A percentile compares a stretch with the other conserved stretches of the same genome.
These are phyloP conservation scores for Suillus alpinus DNA, from an alignment of 768 basidiomycete genomes.

Conservation along the genomic window DNA sequence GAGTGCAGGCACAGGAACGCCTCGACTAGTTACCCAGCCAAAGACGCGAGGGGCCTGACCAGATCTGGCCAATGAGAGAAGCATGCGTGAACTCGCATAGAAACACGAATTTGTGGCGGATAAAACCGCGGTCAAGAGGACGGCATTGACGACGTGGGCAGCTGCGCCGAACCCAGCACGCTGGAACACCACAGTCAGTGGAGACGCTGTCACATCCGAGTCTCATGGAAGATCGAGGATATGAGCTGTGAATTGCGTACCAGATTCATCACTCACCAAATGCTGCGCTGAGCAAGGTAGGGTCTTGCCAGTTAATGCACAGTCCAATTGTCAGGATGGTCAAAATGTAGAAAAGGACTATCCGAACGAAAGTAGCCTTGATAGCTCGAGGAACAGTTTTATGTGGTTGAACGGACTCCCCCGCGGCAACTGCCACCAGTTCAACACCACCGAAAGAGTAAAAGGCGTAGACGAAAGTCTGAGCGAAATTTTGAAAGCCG, in stretches of 20 bases:
- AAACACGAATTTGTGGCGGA: conserved; percentile 67
- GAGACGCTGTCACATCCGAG: conserved; percentile 53
- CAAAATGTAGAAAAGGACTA: conserved; percentile 62
- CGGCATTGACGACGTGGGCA: conserved; percentile 63
- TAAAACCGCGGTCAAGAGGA: conserved; percentile 62
- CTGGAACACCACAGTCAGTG: conserved; percentile 61
- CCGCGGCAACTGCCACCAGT: conserved; percentile 70
- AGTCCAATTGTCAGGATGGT: conserved; percentile 65
- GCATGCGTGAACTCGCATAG: conserved; percentile 62
- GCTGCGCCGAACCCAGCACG: conserved; percentile 62
- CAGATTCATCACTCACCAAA: conserved; percentile 30
- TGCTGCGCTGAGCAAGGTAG: conserved; percentile 47
- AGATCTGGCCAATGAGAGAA: conserved; percentile 56
- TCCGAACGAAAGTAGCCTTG: conserved; percentile 66
- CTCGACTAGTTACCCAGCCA: conserved; percentile 59
- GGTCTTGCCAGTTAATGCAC: conserved; percentile 60
- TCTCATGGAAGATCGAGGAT: conserved; percentile 24
- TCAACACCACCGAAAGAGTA: conserved; percentile 71
- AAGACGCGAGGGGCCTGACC: conserved; percentile 67
- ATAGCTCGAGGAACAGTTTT: conserved; percentile 63
- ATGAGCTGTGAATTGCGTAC: not conserved
- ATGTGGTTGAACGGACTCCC: conserved; percentile 63
- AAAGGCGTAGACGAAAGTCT: conserved; percentile 66
- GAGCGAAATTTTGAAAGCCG: conserved; percentile 50
- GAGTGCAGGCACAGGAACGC: conserved; percentile 58